Base-by-base conservation (phyloP, 108 stramenopile species). In the Heterococcus sp. region DNA sequence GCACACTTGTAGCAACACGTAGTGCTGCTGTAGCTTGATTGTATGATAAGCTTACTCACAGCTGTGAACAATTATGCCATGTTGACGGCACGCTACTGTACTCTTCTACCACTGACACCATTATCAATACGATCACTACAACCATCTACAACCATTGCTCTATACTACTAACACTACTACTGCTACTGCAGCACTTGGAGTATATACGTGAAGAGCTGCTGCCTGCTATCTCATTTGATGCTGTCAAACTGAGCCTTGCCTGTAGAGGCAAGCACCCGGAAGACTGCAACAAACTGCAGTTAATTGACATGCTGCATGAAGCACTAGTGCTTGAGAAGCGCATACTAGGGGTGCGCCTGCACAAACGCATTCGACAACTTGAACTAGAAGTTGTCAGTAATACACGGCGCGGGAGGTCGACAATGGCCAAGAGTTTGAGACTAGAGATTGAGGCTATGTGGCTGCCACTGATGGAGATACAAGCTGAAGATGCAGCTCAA, bases 241-340 rank as follows among this genome's bases (percentile, higher is more conserved):
- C 74, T 26, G 84, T 89, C 8, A 71, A 78, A 65, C 64, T 85
- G 32, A 72, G 89, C 39, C 77, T 90, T 26, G 78, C 83, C 67
- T 84, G 88, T 64, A 85, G 91, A 28, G 89, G 90, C 8, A 90
- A 91, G 67, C 70, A 82, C n/a, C 58, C 71, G 58, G 80, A 63
- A n/a, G 85, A 78, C 46, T 65, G 78, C 73, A 90, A 88, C 73
- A 91, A 89, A 87, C 38, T 65, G 21, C 85, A 90, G 66, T 71
- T 92, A 68, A 34, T 85, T 29, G 74, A 75, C 33, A 36, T 81
- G 40, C 84, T 91, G n/a, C 58, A 87, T 69, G 63, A 66, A 3
- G 88, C 89, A 34, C 84, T 90, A n/a, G 66, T 66, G 33, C 75
- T 92, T 5, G 91, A 92, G 84, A 89, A 88, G 83, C 67, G 85